Evolutionary conservation across 140 eudicot species (phyloP), one percentile per base, ranked within the genome.

Genomic region (Senecio squalidus): DNA sequence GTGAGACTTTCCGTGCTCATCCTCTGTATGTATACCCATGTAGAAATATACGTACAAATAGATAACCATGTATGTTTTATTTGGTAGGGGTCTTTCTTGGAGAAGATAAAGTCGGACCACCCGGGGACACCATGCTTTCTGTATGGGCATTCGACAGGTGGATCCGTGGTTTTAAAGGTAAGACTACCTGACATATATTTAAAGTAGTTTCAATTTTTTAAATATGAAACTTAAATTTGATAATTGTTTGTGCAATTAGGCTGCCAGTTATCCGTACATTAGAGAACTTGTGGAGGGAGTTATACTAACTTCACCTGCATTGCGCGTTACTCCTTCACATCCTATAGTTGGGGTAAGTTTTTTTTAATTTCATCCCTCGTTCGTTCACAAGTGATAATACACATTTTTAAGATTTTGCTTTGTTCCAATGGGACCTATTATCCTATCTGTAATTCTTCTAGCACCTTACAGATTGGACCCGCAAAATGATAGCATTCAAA

Each of bases 121-220:
- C 98, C 98, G 4, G 96, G 92, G 53, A 38, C 71, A 43, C 98
- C 98, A 2, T 91, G 98, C 75, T 91, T 91, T 60, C 84, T 91
- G 15, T 91, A 76, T 55, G 98, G 98, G 45, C 98, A 91, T 74
- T 91, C 98, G 26, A 91, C 98, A 29, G 98, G 98, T 71, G 98
- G 98, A 18, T 80, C 98, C 38, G 96, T 91, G 64, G 94, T 86
- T 44, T 55, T 91, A 69, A 91, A 91, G 90, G 98, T 83, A 69
- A 25, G 38, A 44, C 47, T 38, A 22, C 28, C 28, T 36, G 5
- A 57, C 36, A 23, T 13, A 18, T 22, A 13, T 61, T 11, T 46
- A 26, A 23, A 16, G 34, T 14, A 2, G n/a, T n/a, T n/a, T n/a
- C n/a, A n/a, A n/a, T n/a, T 13, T 34, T 26, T 26, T 30, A 14